phyloP scores from a whole-genome alignment of 306 rosid genomes.

The Argentina anserina region DNA sequence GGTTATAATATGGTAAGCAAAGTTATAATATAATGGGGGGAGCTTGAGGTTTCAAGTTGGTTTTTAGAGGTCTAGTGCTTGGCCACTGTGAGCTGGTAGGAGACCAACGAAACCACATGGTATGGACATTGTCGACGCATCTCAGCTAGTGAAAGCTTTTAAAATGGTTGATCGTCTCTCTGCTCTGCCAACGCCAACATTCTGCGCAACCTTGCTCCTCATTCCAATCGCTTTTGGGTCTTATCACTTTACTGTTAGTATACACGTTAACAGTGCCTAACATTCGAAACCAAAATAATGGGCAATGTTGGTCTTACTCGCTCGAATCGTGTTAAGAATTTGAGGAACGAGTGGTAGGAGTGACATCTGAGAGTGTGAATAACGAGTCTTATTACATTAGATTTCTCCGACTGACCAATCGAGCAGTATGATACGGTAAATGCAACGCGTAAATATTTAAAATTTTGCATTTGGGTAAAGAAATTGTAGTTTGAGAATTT shows the following conservation, averaged over 20 bases:
- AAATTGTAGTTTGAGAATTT: neutral
- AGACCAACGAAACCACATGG: slow-evolving; percentile 43
- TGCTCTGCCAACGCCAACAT: slow-evolving; percentile 34
- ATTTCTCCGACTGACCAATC: neutral
- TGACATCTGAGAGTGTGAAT: neutral
- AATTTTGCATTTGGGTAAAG: neutral
- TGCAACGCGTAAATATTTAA: neutral
- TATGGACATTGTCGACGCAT: slow-evolving; percentile 29
- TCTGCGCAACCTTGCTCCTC: slow-evolving; percentile 18
- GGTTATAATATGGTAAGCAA: slow-evolving; percentile 14
- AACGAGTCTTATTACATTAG: neutral
- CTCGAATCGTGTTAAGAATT: no score
- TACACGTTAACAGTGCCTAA: neutral
- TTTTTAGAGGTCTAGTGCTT: slow-evolving; percentile 20
- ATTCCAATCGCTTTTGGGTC: slow-evolving; percentile 18
- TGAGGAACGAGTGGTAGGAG: no score
- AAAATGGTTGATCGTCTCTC: slow-evolving; percentile 6
- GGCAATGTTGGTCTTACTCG: neutral
- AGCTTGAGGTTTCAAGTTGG: neutral
- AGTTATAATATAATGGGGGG: neutral
- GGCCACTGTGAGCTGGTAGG: slow-evolving; percentile 36
- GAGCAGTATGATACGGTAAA: neutral
- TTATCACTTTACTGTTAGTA: neutral
- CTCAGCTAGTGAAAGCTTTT: slow-evolving; percentile 11
- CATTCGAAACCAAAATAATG: neutral